Evolutionary conservation across 2,329 filamentous ascomycete genomes (phyloP), one percentile per base, ranked within the genome.

Genomic region (Colletotrichum incanum): DNA sequence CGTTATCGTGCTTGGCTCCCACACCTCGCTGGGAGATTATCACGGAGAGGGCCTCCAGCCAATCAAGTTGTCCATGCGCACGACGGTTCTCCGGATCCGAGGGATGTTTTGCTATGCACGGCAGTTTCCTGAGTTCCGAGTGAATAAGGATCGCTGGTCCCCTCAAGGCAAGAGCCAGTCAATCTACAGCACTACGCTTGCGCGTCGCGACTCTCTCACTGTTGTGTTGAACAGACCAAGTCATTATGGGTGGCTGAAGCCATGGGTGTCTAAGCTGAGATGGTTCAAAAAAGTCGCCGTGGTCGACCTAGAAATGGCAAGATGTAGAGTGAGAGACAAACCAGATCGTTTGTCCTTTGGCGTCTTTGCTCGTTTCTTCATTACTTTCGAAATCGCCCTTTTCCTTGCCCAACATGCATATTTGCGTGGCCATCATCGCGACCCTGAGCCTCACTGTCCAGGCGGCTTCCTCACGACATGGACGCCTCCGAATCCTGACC

Each of bases 381-480:
- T 63, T 62, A 5, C 8, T 47, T 37, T 52, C 9, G 16, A 3
- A 58, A n/a, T 47, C 20, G n/a, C 28, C 41, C 31, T 11, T 14
- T 34, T 54, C 23, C 34, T 37, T 39, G 47, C 12, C 16, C 43
- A 63, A 26, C 4, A 74, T 74, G 72, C 65, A 69, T 28, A 39
- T 74, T 31, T 60, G 50, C 34, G 47, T 31, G 47, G 50, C 55
- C 56, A 49, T 69, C 56, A 47, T 74, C 39, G 60, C 52, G 45
- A 58, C 65, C 37, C 47, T 69, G 59, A 50, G 60, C 65, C 65
- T 74, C 49, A 68, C 55, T 55, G 58, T 39, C 6, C 55, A 65
- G 14, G 72, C 72, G 14, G 72, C 72, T 41, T 64, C 41, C 39
- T 56, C 72, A 77, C 84, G 87, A 77, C 80, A 82, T 79, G 83